Conservation (phyloP, 2,329 filamentous ascomycete genomes). For the Taxawa tesnikishii region DNA sequence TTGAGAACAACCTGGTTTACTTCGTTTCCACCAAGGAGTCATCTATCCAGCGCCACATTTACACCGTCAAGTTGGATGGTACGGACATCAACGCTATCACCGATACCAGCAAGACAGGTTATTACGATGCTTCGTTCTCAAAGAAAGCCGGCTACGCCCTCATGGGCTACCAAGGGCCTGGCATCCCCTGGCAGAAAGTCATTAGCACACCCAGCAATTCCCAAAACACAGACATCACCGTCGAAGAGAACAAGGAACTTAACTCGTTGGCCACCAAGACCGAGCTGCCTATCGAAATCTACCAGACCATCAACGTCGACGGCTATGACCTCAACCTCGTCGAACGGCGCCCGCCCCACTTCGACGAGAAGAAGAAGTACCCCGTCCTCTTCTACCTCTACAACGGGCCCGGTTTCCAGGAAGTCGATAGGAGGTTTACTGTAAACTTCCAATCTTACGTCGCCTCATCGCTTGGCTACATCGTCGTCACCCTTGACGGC, state of each 20-base stretch:
- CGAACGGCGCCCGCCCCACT: conserved; percentile 82
- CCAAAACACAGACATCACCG: conserved; percentile 50
- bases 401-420: conserved; percentile 86
- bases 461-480: conserved; percentile 73
- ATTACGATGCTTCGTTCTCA: conserved; percentile 77
- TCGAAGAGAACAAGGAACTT: conserved; percentile 69
- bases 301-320: conserved; percentile 74
- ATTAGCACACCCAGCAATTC: conserved; percentile 65
- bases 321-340: conserved; percentile 61
- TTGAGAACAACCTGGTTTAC: conserved; percentile 79
- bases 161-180: conserved; percentile 73
- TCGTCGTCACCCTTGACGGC: conserved; percentile 90
- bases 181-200: conserved; percentile 83
- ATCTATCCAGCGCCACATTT: conserved; percentile 81
- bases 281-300: conserved; percentile 72
- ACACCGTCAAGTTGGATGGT: conserved; percentile 77
- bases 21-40: conserved; percentile 79
- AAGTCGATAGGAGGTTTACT: conserved; percentile 64
- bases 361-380: conserved; percentile 71
- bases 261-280: conserved; percentile 58
- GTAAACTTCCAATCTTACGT: conserved; percentile 89
- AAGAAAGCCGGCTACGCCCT: conserved; percentile 68
- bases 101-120: conserved; percentile 59
- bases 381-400: conserved; percentile 94
- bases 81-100: conserved; percentile 59